Conservation (phyloP, 208 protist genomes). For the Spongospora subterranea region DNA sequence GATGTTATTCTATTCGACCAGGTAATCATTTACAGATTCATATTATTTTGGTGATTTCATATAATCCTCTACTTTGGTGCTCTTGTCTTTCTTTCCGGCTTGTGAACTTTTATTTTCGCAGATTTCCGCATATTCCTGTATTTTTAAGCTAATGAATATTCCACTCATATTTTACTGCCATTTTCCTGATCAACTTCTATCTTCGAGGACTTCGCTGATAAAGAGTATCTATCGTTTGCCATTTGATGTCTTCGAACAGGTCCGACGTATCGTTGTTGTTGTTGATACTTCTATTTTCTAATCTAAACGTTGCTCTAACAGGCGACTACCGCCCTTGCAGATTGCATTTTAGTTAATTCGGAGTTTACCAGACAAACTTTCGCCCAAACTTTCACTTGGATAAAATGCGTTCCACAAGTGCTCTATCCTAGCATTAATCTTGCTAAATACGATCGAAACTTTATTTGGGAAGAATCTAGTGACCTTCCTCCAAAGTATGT, state of each 20-base stretch:
- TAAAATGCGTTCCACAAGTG: conserved; percentile 64
- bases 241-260: conserved; percentile 87
- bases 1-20: conserved; percentile 27
- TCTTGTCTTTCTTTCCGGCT: neutral
- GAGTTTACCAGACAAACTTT: conserved; percentile 74
- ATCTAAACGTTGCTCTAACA: conserved; percentile 19
- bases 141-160: conserved; percentile 31
- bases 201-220: conserved; percentile 63
- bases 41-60: conserved; percentile 58
- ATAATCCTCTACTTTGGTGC: conserved; percentile 1
- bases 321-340: conserved; percentile 68
- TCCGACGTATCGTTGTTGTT: conserved; percentile 68
- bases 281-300: conserved; percentile 16
- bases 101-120: neutral
- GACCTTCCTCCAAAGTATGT: neutral
- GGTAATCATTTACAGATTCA: neutral
- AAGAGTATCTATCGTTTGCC: conserved; percentile 82
- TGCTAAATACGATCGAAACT: conserved; percentile 65
- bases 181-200: conserved; percentile 91
- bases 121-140: neutral
- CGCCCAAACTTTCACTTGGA: conserved; percentile 63
- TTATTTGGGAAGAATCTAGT: neutral
- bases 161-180: conserved; percentile 96
- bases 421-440: conserved; percentile 77
- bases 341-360: conserved; percentile 81